These are phyloP conservation scores for Rhodotorula sp. DNA, from an alignment of 1,284 basidiomycete genomes.

Conservation along the genomic window DNA sequence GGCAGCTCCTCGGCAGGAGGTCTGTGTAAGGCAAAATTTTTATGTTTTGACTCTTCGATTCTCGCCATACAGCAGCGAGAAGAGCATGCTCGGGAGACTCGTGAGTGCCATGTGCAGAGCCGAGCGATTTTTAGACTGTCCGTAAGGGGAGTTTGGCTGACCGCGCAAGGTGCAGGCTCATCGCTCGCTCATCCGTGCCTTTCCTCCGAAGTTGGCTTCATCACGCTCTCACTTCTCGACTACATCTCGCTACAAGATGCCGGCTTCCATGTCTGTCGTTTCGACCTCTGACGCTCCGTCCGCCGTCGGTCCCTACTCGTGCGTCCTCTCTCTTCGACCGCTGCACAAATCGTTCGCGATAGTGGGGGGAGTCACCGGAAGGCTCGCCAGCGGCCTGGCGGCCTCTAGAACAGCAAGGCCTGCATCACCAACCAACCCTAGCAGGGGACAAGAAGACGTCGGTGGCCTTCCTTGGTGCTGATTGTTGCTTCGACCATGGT, in stretches of 20 bases:
- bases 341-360: not conserved
- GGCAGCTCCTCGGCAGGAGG: no score
- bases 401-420: no score
- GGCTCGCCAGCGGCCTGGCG: not conserved
- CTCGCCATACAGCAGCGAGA: not conserved
- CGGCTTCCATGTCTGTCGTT: conserved; percentile 3
- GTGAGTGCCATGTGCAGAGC: no score
- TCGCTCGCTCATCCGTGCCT: conserved; percentile 1
- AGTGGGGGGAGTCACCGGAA: not conserved
- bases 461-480: no score
- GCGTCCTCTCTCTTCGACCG: not conserved
- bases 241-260: not conserved
- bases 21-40: no score
- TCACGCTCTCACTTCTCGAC: not conserved
- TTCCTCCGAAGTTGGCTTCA: not conserved
- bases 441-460: no score
- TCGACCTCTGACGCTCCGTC: conserved; percentile 59
- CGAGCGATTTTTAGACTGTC: no score
- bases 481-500: not conserved
- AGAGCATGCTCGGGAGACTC: no score
- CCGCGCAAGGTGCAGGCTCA: no score
- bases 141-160: no score
- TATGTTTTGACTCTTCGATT: no score
- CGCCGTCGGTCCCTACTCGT: conserved; percentile 83
- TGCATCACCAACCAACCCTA: no score